Conservation (phyloP, 176 grass and related monocot species). For the Urochloa ruziziensis region DNA sequence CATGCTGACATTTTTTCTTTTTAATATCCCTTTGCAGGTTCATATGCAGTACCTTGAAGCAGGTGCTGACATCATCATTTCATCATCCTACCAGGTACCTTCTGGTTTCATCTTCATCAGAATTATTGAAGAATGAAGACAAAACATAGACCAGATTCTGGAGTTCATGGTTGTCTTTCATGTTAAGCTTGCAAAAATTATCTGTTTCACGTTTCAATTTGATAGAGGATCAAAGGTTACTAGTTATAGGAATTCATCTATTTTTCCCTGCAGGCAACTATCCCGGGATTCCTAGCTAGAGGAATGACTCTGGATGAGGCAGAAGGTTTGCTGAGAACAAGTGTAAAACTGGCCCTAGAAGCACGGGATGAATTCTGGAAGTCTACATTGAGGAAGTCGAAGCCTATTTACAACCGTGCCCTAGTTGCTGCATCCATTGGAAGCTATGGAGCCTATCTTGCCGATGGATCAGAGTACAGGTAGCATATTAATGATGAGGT, state of each 20-base stretch:
- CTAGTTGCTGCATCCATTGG: conserved; percentile 72
- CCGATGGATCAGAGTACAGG: conserved; percentile 93
- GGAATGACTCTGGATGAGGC: conserved; percentile 51
- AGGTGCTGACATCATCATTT: conserved; percentile 72
- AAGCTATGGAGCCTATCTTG: conserved; percentile 83
- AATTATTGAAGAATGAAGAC: neutral
- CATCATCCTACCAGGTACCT: conserved; percentile 78
- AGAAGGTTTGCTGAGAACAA: conserved; percentile 56
- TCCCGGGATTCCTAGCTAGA: conserved; percentile 69
- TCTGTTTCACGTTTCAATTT: neutral
- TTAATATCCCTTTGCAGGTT: conserved; percentile 38
- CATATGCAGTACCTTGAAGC: conserved; percentile 83
- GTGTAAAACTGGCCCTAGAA: conserved; percentile 56
- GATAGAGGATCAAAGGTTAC: neutral
- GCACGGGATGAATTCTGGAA: conserved; percentile 62
- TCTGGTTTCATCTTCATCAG: neutral
- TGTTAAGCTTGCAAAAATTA: neutral
- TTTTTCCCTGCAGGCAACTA: conserved; percentile 56
- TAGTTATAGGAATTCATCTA: neutral
- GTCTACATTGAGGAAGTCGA: conserved; percentile 33
- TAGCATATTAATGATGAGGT: neutral
- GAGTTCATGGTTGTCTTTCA: neutral
- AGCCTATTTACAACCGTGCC: conserved; percentile 51
- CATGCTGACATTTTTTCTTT: neutral
- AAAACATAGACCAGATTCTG: neutral